Percentiles rank a stretch among this genome's conserved stretches.
phyloP scores from a whole-genome alignment of 176 grass and related monocot genomes.

The Avena atlantica region DNA sequence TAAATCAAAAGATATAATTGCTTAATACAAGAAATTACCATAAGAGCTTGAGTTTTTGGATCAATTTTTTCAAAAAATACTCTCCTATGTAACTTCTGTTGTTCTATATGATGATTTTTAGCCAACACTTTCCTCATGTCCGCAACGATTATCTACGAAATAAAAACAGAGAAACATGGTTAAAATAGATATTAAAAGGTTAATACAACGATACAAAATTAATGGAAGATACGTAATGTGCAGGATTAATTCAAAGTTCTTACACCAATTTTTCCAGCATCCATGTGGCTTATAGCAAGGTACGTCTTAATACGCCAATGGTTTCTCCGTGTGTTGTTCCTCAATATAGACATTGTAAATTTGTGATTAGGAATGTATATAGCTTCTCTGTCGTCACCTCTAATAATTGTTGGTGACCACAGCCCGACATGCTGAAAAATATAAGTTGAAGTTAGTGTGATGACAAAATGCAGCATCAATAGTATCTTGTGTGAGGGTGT shows the following conservation, averaged over 20 bases:
- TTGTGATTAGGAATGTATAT: constrained; percentile 98
- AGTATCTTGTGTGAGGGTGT: constrained; percentile 1
- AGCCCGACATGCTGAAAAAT: constrained; percentile 91
- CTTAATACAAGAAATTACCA: constrained; percentile 60
- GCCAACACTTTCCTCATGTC: constrained; percentile 98
- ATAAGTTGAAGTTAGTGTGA: constrained; percentile 27
- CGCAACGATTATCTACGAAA: constrained; percentile 79
- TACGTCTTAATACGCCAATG: constrained; percentile 99
- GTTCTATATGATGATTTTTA: constrained; percentile 92
- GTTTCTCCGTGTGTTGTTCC: constrained; percentile 85
- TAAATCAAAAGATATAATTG: constrained; percentile 40
- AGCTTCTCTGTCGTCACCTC: constrained; percentile 96
- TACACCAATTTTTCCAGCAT: constrained; percentile 98
- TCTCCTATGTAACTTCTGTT: constrained; percentile 91
- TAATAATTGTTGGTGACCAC: constrained; percentile 95
- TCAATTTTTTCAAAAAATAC: constrained; percentile 97
- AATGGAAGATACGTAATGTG: constrained; percentile 16
- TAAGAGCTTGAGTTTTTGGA: constrained; percentile 93
- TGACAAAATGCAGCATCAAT: constrained; percentile 9
- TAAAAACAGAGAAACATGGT: constrained; percentile 27
- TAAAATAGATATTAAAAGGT: constrained; percentile 35
- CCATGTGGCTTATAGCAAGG: constrained; percentile 96
- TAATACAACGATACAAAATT: constrained; percentile 21
- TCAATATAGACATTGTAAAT: constrained; percentile 92
- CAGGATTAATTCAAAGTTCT: constrained; percentile 34